These are phyloP conservation scores for Santalum album DNA, from an alignment of 164 flowering plant species.

Conservation along the genomic window DNA sequence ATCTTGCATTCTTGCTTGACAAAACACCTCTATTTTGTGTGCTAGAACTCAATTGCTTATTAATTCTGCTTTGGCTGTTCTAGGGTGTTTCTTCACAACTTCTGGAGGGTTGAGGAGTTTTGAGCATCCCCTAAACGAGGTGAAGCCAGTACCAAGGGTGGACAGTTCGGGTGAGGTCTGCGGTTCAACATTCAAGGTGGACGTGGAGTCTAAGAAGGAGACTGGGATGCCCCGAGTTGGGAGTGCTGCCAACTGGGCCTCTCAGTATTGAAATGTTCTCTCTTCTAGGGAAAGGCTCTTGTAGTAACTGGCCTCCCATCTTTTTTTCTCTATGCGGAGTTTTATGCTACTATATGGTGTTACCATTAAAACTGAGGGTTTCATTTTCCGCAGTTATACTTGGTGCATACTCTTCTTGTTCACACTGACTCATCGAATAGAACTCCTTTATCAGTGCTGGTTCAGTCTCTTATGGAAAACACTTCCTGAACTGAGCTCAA, in stretches of 20 bases:
- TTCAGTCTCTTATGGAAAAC: too few relatives aligned
- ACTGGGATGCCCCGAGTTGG: conserved; percentile 83
- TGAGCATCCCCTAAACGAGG: conserved; percentile 80
- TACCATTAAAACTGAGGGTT: background rate
- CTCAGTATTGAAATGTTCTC: conserved; percentile 32
- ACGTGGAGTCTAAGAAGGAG: conserved; percentile 54
- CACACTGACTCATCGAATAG: background rate
- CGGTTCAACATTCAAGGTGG: conserved; percentile 81
- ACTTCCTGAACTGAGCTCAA: too few relatives aligned
- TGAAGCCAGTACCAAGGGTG: conserved; percentile 88
- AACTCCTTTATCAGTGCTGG: background rate
- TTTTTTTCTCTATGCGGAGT: background rate
- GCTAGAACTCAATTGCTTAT: too few relatives aligned
- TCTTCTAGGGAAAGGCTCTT: conserved; percentile 7
- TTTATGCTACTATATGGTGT: background rate
- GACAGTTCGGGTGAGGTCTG: conserved; percentile 94
- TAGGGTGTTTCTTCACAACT: conserved; percentile 87
- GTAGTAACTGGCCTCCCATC: conserved; percentile 4
- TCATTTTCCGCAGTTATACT: background rate
- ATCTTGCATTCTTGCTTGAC: too few relatives aligned
- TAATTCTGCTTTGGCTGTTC: background rate
- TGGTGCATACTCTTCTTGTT: background rate
- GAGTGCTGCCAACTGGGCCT: conserved; percentile 91
- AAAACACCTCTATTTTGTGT: too few relatives aligned
- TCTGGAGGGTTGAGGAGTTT: conserved; percentile 79